Evolutionary conservation across 768 basidiomycete species (phyloP).

Genomic region (Tulasnella calospora): DNA sequence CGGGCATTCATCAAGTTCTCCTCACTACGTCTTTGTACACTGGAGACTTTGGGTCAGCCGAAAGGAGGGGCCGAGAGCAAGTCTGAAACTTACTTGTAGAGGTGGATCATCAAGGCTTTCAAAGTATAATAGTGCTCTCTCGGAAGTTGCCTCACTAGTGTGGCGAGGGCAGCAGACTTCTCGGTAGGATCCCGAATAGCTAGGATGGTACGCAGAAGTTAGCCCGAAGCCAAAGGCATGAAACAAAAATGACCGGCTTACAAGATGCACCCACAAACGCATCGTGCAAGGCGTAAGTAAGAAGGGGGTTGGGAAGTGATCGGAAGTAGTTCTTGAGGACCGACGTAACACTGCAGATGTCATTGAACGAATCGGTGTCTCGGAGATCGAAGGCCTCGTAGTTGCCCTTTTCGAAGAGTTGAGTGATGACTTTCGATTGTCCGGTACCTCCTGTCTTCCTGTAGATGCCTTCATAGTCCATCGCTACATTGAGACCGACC

Average conservation of each 20-base stretch:
- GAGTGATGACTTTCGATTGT: constrained; percentile 88
- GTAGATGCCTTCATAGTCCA: constrained; percentile 97
- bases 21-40: constrained; percentile 60
- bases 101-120: constrained; percentile 74
- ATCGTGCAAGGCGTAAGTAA: constrained; percentile 88
- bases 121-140: constrained; percentile 84
- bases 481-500: constrained; percentile 45
- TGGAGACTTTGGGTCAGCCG: constrained; percentile 27
- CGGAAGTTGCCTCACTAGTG: constrained; percentile 73
- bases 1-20: constrained; percentile 90
- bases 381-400: constrained; percentile 82
- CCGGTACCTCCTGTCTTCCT: constrained; percentile 93
- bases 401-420: constrained; percentile 89
- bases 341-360: constrained; percentile 93
- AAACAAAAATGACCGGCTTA: constrained; percentile 32
- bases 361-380: constrained; percentile 88
- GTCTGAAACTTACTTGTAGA: constrained; percentile 59
- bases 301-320: constrained; percentile 79
- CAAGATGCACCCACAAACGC: constrained; percentile 75
- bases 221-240: neutral
- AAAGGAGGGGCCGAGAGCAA: neutral
- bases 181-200: constrained; percentile 54
- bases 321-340: constrained; percentile 97
- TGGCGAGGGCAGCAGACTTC: constrained; percentile 58
- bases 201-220: constrained; percentile 16